Percentiles rank a stretch among this genome's conserved stretches.
phyloP scores from a whole-genome alignment of 148 eudicot genomes.

The Nepenthes gracilis region DNA sequence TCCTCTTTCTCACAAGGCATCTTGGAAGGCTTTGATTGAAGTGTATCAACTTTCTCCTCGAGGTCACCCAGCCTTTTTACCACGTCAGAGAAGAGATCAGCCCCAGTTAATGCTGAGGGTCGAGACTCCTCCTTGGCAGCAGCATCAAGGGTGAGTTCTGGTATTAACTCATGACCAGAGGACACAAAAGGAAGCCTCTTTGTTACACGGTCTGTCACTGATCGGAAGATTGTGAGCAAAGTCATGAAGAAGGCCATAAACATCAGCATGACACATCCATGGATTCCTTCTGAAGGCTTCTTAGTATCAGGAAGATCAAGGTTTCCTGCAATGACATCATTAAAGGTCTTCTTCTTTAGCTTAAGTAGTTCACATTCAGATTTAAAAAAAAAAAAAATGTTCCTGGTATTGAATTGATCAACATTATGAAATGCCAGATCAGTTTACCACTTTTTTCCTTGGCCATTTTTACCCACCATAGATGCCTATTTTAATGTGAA shows the following conservation, averaged over 20 bases:
- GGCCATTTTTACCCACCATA: too few relatives aligned
- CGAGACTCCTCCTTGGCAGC: slow-evolving; percentile 9
- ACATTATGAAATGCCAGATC: too few relatives aligned
- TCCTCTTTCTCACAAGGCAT: slow-evolving; percentile 72
- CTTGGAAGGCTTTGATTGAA: slow-evolving; percentile 33
- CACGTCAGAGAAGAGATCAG: slow-evolving; percentile 22
- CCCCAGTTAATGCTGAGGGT: slow-evolving; percentile 11
- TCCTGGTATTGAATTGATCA: too few relatives aligned
- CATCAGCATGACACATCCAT: slow-evolving; percentile 17
- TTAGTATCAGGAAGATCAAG: slow-evolving; percentile 4
- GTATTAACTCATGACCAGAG: slow-evolving; percentile 5
- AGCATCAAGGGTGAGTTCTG: slow-evolving; percentile 9
- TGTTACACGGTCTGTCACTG: slow-evolving; percentile 10
- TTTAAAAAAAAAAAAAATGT: neutral
- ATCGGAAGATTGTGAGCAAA: slow-evolving; percentile 12
- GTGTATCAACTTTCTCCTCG: slow-evolving; percentile 48
- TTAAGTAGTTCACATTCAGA: neutral
- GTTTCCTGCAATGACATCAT: slow-evolving; percentile 12
- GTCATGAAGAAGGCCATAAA: slow-evolving; percentile 25
- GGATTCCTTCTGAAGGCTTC: slow-evolving; percentile 9
- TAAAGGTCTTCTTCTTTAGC: neutral
- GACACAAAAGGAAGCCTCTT: slow-evolving; percentile 10
- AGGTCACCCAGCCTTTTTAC: slow-evolving; percentile 50
- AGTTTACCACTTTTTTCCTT: too few relatives aligned
- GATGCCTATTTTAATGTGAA: too few relatives aligned